Percentiles rank a stretch among this genome's conserved stretches.
phyloP scores from a whole-genome alignment of 768 basidiomycete species.

The Tulasnella sp. region DNA sequence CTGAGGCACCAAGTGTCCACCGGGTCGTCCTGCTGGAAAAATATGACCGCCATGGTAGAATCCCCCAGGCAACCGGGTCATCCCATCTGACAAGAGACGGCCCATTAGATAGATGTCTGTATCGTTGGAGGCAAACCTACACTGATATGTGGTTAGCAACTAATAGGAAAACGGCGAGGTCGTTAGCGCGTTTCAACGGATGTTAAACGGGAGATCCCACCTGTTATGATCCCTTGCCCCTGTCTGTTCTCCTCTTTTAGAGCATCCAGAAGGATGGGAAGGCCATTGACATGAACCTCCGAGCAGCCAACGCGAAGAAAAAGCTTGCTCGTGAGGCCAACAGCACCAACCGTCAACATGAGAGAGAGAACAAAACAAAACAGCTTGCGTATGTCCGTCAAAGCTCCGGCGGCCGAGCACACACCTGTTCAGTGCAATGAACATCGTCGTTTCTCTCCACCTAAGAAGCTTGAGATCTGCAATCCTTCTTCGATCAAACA shows the following conservation, averaged over 20 bases:
- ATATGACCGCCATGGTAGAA: slow-evolving; percentile 60
- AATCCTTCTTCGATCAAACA: no score
- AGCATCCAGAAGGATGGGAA: slow-evolving; percentile 55
- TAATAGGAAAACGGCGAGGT: slow-evolving; percentile 30
- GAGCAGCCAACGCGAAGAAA: slow-evolving; percentile 56
- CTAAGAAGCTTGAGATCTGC: no score
- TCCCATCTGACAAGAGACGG: slow-evolving; percentile 40
- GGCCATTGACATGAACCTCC: slow-evolving; percentile 59
- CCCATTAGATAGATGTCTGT: slow-evolving; percentile 17
- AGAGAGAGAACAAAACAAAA: slow-evolving; percentile 35
- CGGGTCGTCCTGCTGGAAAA: slow-evolving; percentile 50
- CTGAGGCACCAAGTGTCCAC: slow-evolving; percentile 89
- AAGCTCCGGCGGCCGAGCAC: not conserved
- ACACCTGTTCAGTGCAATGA: no score
- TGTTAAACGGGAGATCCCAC: slow-evolving; percentile 33
- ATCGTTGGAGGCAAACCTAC: slow-evolving; percentile 37
- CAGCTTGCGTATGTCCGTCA: slow-evolving; percentile 24
- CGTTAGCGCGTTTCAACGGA: slow-evolving; percentile 25
- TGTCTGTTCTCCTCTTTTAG: slow-evolving; percentile 43
- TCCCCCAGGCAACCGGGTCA: slow-evolving; percentile 82
- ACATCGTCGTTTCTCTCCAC: no score
- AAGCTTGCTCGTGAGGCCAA: slow-evolving; percentile 73
- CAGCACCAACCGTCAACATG: slow-evolving; percentile 50
- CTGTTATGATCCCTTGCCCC: slow-evolving; percentile 65
- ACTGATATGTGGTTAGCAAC: slow-evolving; percentile 94